Evolutionary conservation across 2,329 filamentous ascomycete species (phyloP).

Genomic region (Epichloe glyceriae): DNA sequence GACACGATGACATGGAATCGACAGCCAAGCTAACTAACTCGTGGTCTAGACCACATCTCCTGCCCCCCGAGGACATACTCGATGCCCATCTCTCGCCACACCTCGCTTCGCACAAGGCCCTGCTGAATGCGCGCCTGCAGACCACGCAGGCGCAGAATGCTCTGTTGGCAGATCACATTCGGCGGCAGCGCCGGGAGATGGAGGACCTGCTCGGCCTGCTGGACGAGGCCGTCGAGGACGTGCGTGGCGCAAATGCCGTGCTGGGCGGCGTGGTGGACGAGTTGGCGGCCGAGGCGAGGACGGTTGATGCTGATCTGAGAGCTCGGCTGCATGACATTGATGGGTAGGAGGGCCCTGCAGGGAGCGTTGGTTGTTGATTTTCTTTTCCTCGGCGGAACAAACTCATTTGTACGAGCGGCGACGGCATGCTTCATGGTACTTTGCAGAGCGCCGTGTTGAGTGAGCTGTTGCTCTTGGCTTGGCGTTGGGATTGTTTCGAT

Average conservation of each 20-base stretch:
- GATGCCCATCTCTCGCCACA: constrained; percentile 42
- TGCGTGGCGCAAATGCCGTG: constrained; percentile 37
- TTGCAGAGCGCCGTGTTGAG: neutral
- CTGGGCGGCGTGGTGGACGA: constrained; percentile 34
- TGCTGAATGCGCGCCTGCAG: constrained; percentile 44
- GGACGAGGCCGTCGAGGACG: constrained; percentile 39
- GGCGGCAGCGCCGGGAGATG: constrained; percentile 41
- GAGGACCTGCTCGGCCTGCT: constrained; percentile 34
- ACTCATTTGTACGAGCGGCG: no score
- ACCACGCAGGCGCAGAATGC: constrained; percentile 45
- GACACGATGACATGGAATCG: no score
- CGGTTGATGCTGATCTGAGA: constrained; percentile 7
- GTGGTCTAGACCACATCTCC: constrained; percentile 37
- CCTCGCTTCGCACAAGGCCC: constrained; percentile 38
- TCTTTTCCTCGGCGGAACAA: no score
- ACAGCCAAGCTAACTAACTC: neutral
- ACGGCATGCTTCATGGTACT: neutral
- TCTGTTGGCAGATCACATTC: constrained; percentile 36
- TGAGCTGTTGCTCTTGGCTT: neutral
- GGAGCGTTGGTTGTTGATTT: no score
- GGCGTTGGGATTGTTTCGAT: neutral
- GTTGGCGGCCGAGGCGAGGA: constrained; percentile 36
- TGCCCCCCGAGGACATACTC: constrained; percentile 39
- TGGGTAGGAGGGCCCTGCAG: neutral
- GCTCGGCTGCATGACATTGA: neutral